These are phyloP conservation scores for Medicago arabica DNA, from an alignment of 306 rosid species.

Conservation along the genomic window DNA sequence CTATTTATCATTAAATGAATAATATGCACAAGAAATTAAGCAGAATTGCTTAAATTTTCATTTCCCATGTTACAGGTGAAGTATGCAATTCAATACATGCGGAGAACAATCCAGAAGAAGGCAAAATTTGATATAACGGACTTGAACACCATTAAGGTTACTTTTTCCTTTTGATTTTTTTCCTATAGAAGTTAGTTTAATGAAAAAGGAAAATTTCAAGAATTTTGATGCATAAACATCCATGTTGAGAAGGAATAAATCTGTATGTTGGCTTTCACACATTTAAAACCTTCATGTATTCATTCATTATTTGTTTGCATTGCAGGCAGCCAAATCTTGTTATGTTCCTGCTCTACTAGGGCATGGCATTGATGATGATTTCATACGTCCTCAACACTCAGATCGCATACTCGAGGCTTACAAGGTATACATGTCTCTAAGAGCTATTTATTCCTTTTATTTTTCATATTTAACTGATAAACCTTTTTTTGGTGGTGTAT, in stretches of 20 bases:
- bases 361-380: conserved; percentile 94
- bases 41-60: conserved; percentile 10
- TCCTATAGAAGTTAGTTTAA: conserved; percentile 17
- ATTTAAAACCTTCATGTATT: no score
- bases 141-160: conserved; percentile 83
- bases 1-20: neutral
- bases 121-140: conserved; percentile 92
- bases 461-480: neutral
- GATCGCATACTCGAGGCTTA: conserved; percentile 84
- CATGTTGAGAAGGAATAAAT: no score
- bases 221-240: no score
- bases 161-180: neutral
- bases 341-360: conserved; percentile 85
- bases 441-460: neutral
- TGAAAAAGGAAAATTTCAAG: neutral
- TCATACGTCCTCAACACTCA: conserved; percentile 91
- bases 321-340: conserved; percentile 88
- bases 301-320: conserved; percentile 35
- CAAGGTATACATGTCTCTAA: conserved; percentile 60
- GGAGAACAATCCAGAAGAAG: conserved; percentile 88
- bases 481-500: no score
- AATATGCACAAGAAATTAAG: conserved; percentile 21
- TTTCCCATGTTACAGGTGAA: conserved; percentile 63
- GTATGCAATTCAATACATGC: conserved; percentile 92
- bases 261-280: no score